A percentile compares a stretch with the other conserved stretches of the same genome.
phyloP scores from a whole-genome alignment of 306 rosid genomes.

The Acacia confusa region DNA sequence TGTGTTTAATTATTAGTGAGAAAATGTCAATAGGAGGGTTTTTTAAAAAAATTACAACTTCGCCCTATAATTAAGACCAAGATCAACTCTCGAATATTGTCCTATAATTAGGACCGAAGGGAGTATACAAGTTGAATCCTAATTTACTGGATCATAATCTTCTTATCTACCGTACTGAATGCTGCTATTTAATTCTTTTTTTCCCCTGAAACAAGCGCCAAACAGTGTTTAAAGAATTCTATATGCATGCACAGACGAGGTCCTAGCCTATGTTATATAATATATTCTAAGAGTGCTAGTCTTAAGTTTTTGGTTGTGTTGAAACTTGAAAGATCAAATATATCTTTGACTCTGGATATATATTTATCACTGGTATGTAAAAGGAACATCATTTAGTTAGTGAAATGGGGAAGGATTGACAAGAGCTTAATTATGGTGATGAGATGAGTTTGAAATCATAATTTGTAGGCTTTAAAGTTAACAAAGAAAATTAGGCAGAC shows the following conservation, averaged over 20 bases:
- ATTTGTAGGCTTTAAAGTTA: neutral
- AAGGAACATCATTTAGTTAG: too few relatives aligned
- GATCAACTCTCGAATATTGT: neutral
- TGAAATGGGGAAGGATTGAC: too few relatives aligned
- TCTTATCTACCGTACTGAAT: neutral
- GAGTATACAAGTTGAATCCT: neutral
- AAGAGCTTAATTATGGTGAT: neutral
- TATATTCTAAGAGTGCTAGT: neutral
- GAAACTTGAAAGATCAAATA: too few relatives aligned
- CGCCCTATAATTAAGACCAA: too few relatives aligned
- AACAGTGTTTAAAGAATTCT: neutral
- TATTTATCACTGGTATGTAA: too few relatives aligned
- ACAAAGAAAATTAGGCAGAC: neutral
- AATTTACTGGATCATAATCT: neutral
- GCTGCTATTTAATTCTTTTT: neutral
- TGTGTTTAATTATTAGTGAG: too few relatives aligned
- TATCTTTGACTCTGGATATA: too few relatives aligned
- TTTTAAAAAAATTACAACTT: too few relatives aligned
- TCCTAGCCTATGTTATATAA: neutral
- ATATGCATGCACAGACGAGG: neutral
- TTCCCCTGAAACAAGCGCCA: neutral
- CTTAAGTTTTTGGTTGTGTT: neutral
- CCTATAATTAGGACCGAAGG: too few relatives aligned
- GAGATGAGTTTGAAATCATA: neutral
- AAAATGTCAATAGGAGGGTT: too few relatives aligned